Evolutionary conservation across 192 early-diverging fungal genomes (phyloP), one percentile per base, ranked within the genome.

Genomic region (Coemansia nantahalensis): DNA sequence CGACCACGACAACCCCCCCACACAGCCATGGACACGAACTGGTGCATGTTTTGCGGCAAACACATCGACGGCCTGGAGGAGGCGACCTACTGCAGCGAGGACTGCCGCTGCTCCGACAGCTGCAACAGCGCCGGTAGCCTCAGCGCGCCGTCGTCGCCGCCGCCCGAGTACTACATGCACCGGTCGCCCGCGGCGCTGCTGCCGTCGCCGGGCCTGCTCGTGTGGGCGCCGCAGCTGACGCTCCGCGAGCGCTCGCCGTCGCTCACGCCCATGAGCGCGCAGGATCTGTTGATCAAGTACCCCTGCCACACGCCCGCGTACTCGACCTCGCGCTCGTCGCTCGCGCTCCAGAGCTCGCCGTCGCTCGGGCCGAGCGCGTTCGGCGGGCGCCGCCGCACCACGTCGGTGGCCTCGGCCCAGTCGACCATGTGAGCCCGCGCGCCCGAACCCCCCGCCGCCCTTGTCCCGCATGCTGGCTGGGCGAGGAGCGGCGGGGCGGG

Each of bases 11-110:
- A 16, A 16, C 50, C 4, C 19, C 13, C 23, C 13, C 36, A 42
- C 13, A 52, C 40, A 33, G 16, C 24, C 16, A 74, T 74, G 71
- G 71, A 74, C 40, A 63, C 64, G 28, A 63, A 62, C 59, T 74
- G 71, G 71, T 74, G 71, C 63, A 67, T 60, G 43, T 61, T 67
- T 51, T 74, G 71, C 64, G 71, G 71, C 39, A 66, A 37, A 40
- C 71, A 74, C 64, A 66, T 74, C 40, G 64, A 74, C 59, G 39
- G 63, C 56, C 33, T 39, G n/a, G 71, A 74, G 41, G 63, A 66
- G 19, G 71, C 56, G 11, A 39, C 45, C 34, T 74, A 74, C 64
- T 74, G 71, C 56, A 66, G 71, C 59, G 57, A 59, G 32, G 39
- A 24, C 45, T 73, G 70, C 58, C 54, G 62, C 37, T 44, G 54